Base-by-base conservation (phyloP, 2,329 filamentous ascomycete genomes). In the Hypoxylon sp. region DNA sequence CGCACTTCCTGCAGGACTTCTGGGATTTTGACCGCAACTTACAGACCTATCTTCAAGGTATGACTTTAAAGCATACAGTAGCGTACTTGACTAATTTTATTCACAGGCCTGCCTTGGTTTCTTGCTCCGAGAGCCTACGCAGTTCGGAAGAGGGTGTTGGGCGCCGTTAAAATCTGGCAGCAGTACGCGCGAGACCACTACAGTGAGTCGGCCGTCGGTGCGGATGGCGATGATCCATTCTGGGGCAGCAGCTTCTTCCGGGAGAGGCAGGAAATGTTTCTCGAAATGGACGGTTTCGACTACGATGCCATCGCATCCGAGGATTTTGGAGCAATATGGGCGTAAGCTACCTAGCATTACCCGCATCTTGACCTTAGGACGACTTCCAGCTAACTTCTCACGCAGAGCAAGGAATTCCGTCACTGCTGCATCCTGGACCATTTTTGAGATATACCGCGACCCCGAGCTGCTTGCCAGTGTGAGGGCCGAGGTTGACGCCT, bases 31-130 rank as follows among this genome's bases (percentile, higher is more conserved):
- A 75, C 48, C 73, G 70, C 17, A 75, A 73, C 32, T 64, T 75
- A n/a, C 72, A 75, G 66, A 73, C 71, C 23, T 75, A 74, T 49
- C 73, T 75, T 53, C 74, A 71, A 70, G 73, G 72, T 74, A 70
- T 5, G 53, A 14, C 6, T 1, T 10, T 25, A 23, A 62, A 51
- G 2, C 1, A 36, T 53, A 25, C 13, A 45, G 25, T 11, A 51
- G 3, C 17, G 7, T 53, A 34, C 32, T 65, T 43, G 2, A 19
- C 58, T 63, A 14, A 69, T 52, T 46, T 21, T 0, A 2, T 50
- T 46, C 21, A 57, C 11, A 74, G 73, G 74, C 13, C 38, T 73
- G 30, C 70, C 75, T 17, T 73, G 70, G 73, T 71, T 74, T 61
- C 63, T 75, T 3, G 71, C 71, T 11, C 75, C 73, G 30, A 69